Evolutionary conservation across 1,284 basidiomycete species (phyloP).

Genomic region (Macrocybe sp.): DNA sequence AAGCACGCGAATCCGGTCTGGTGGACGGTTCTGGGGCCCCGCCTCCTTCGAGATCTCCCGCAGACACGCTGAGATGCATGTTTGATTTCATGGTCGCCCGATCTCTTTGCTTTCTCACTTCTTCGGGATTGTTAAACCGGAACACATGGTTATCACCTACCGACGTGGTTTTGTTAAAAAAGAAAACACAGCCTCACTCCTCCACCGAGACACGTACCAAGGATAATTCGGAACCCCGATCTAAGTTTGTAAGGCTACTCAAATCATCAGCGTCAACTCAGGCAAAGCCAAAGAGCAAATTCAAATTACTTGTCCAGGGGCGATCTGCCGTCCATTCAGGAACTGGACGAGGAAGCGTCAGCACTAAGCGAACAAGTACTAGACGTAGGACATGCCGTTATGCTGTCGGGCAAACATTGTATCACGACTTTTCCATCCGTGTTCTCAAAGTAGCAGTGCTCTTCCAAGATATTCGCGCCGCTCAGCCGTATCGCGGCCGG

Average conservation of each 20-base stretch:
- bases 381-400: constrained; percentile 60
- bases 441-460: constrained; percentile 92
- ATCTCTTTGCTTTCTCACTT: constrained; percentile 86
- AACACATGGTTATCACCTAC: constrained; percentile 96
- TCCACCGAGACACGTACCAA: constrained; percentile 48
- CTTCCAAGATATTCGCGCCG: constrained; percentile 86
- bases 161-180: neutral
- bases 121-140: constrained; percentile 94
- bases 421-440: constrained; percentile 82
- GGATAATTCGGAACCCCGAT: constrained; percentile 93
- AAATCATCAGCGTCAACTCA: constrained; percentile 13
- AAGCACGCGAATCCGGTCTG: constrained; percentile 74
- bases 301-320: constrained; percentile 60
- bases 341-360: constrained; percentile 43
- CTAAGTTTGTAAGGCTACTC: constrained; percentile 72
- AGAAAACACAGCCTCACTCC: neutral
- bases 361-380: constrained; percentile 1
- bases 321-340: constrained; percentile 88
- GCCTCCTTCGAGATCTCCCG: constrained; percentile 54
- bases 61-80: constrained; percentile 58
- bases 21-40: constrained; percentile 37
- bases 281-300: neutral
- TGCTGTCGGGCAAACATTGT: constrained; percentile 72
- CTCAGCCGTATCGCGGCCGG: constrained; percentile 89
- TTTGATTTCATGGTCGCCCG: constrained; percentile 68